A percentile compares a stretch with the other conserved stretches of the same genome.
phyloP scores from a whole-genome alignment of 805 yeast genomes.

The Blastobotrys terrestris region DNA sequence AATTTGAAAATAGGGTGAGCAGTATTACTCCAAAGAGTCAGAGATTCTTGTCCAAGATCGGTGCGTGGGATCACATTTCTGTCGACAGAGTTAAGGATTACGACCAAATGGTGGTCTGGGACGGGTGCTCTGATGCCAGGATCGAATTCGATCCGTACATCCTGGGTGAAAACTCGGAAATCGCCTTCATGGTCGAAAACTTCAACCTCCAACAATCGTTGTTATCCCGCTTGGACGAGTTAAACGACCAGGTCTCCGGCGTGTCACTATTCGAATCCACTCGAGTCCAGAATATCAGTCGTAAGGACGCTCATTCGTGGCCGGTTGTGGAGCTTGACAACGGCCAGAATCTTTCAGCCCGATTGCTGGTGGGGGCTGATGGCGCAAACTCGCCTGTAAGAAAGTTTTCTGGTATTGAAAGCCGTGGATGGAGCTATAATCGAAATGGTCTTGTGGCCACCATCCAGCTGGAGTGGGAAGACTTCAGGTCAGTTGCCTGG shows the following conservation, averaged over 20 bases:
- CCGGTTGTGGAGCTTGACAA: conserved; percentile 64
- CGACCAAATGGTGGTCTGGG: conserved; percentile 79
- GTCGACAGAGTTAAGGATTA: conserved; percentile 71
- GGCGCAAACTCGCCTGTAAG: conserved; percentile 94
- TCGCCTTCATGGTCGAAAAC: conserved; percentile 86
- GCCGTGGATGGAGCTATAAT: conserved; percentile 89
- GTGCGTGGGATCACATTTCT: conserved; percentile 67
- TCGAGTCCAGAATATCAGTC: conserved; percentile 2
- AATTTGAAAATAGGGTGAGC: conserved; percentile 72
- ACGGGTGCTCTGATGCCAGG: conserved; percentile 66
- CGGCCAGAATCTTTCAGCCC: conserved; percentile 58
- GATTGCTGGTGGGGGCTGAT: conserved; percentile 90
- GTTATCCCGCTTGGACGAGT: conserved; percentile 45
- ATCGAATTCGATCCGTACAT: conserved; percentile 55
- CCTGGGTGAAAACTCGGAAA: conserved; percentile 27
- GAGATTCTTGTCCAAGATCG: conserved; percentile 57
- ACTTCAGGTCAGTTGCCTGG: conserved; percentile 73
- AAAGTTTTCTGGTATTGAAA: conserved; percentile 67
- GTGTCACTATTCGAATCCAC: neutral
- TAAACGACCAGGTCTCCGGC: conserved; percentile 22
- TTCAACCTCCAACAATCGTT: conserved; percentile 75
- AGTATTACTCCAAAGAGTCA: conserved; percentile 81
- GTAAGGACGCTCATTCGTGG: conserved; percentile 50
- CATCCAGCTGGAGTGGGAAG: conserved; percentile 65
- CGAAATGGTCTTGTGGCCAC: conserved; percentile 93